Evolutionary conservation across 176 grass and related monocot species (phyloP).

Genomic region (Secale cereale): DNA sequence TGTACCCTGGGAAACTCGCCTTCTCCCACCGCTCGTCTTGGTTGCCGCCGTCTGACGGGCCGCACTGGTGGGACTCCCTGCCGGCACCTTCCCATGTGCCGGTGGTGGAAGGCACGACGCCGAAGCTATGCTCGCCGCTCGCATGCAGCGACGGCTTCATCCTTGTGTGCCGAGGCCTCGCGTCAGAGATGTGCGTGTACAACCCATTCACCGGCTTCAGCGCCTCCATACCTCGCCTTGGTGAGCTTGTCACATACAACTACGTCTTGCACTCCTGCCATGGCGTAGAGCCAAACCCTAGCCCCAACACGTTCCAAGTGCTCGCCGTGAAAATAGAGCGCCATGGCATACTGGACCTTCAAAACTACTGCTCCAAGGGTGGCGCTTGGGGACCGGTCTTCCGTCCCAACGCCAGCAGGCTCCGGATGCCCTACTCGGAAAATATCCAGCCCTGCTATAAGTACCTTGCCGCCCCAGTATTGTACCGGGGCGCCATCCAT

Average conservation of each 20-base stretch:
- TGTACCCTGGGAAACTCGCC: neutral
- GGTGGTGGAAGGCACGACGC: neutral
- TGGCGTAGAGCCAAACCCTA: neutral
- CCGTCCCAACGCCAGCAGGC: neutral
- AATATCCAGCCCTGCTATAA: too few species aligned
- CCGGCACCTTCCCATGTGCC: neutral
- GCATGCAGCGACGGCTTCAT: neutral
- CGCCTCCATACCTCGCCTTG: neutral
- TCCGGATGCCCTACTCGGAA: too few species aligned
- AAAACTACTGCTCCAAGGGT: slow-evolving; percentile 1
- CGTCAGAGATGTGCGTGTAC: neutral
- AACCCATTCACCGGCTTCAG: slow-evolving; percentile 5
- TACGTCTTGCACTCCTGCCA: neutral
- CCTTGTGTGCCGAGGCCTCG: neutral
- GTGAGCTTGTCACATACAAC: neutral
- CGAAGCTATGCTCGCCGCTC: neutral
- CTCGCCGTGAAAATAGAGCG: neutral
- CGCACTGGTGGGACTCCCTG: slow-evolving; percentile 4
- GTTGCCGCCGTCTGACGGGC: neutral
- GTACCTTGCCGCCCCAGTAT: too few species aligned
- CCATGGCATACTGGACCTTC: neutral
- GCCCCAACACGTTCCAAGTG: neutral
- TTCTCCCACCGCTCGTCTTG: neutral
- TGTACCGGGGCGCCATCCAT: too few species aligned
- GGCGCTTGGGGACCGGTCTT: neutral